Conservation (phyloP, 805 yeast species). For the Clavispora asparagi region DNA sequence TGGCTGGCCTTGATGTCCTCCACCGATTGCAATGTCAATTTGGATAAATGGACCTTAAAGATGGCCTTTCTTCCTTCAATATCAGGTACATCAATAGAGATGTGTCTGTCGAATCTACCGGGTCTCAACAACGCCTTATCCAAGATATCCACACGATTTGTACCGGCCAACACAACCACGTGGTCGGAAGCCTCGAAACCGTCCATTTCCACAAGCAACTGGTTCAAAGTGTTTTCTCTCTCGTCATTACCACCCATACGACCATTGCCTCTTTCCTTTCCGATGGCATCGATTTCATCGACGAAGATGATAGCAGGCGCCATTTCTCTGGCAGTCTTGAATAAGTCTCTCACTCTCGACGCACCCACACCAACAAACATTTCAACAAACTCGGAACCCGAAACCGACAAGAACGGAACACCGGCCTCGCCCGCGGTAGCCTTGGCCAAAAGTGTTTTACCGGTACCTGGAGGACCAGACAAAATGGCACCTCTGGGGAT, state of each 20-base stretch:
- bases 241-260: conserved; percentile 89
- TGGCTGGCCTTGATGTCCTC: conserved; percentile 32
- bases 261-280: conserved; percentile 80
- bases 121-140: conserved; percentile 94
- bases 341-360: conserved; percentile 92
- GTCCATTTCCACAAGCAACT: conserved; percentile 96
- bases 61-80: conserved; percentile 92
- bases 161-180: conserved; percentile 95
- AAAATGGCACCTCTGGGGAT: conserved; percentile 97
- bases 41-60: conserved; percentile 77
- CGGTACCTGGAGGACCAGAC: conserved; percentile 99
- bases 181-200: conserved; percentile 90
- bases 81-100: conserved; percentile 88
- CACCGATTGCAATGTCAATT: conserved; percentile 50
- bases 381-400: conserved; percentile 97
- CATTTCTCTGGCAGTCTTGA: conserved; percentile 83
- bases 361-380: conserved; percentile 99
- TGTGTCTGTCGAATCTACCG: conserved; percentile 95
- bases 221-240: conserved; percentile 93
- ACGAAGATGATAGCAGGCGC: conserved; percentile 97
- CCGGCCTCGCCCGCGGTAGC: conserved; percentile 99
- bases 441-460: conserved; percentile 93
- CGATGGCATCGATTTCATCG: conserved; percentile 99
- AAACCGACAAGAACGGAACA: conserved; percentile 91
- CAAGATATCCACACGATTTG: conserved; percentile 89